phyloP scores from a whole-genome alignment of 805 yeast genomes.

The Osmozyma mogii region DNA sequence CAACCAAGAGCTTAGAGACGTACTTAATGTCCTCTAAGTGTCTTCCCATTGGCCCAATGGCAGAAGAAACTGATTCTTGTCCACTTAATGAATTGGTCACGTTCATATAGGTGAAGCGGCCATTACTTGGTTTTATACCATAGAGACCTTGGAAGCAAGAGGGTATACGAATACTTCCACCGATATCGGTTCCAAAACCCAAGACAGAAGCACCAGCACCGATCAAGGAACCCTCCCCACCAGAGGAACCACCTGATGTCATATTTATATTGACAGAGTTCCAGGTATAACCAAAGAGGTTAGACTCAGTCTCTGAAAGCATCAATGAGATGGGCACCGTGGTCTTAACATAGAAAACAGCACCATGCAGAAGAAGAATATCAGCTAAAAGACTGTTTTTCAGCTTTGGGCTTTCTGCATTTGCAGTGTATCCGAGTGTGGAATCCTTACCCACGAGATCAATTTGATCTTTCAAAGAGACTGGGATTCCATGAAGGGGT shows the following conservation, averaged over 20 bases:
- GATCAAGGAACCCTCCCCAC: slow-evolving; percentile 45
- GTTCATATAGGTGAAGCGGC: neutral
- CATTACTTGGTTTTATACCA: slow-evolving; percentile 16
- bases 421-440: neutral
- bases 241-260: slow-evolving; percentile 48
- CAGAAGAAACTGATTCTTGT: too few species aligned
- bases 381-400: too few species aligned
- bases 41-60: too few species aligned
- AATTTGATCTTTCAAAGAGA: slow-evolving; percentile 2
- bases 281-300: slow-evolving; percentile 14
- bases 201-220: slow-evolving; percentile 35
- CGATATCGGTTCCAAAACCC: slow-evolving; percentile 41
- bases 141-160: slow-evolving; percentile 46
- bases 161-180: slow-evolving; percentile 50
- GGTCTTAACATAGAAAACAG: slow-evolving; percentile 15
- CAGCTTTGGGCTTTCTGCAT: too few species aligned
- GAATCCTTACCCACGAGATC: neutral
- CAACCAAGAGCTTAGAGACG: too few species aligned
- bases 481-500: slow-evolving; percentile 2
- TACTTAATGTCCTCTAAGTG: too few species aligned
- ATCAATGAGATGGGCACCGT: slow-evolving; percentile 17
- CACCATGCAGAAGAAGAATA: too few species aligned
- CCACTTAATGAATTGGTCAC: neutral
- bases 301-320: slow-evolving; percentile 16
- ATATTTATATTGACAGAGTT: slow-evolving; percentile 17